Evolutionary conservation across 2,329 filamentous ascomycete species (phyloP).

Genomic region (Microsporum ferrugineum): DNA sequence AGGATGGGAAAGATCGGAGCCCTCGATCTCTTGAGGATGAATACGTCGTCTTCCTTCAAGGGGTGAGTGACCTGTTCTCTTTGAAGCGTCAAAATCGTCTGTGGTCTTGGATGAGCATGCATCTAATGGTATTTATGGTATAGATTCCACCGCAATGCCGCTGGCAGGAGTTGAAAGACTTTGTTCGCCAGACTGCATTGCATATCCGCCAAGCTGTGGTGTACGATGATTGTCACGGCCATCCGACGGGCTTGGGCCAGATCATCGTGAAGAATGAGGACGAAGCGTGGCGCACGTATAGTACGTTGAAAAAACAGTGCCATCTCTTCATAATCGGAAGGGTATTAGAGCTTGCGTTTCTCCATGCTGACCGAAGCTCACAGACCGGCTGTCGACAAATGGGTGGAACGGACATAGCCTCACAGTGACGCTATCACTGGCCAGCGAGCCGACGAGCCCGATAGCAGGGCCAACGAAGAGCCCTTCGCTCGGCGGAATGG

Average conservation of each 20-base stretch:
- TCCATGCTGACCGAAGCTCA: background rate
- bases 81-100: background rate
- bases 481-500: slow-evolving; percentile 20
- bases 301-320: slow-evolving; percentile 16
- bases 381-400: slow-evolving; percentile 32
- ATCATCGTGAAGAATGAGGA: slow-evolving; percentile 37
- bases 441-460: slow-evolving; percentile 30
- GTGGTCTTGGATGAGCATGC: background rate
- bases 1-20: slow-evolving; percentile 21
- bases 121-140: slow-evolving; percentile 8
- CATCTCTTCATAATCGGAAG: background rate
- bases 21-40: slow-evolving; percentile 30
- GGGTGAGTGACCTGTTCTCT: slow-evolving; percentile 22
- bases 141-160: slow-evolving; percentile 35
- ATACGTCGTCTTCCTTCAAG: slow-evolving; percentile 36
- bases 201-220: slow-evolving; percentile 37
- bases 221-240: slow-evolving; percentile 33
- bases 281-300: slow-evolving; percentile 35
- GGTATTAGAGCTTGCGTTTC: background rate
- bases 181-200: slow-evolving; percentile 34
- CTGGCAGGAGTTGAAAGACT: slow-evolving; percentile 36
- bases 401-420: slow-evolving; percentile 36
- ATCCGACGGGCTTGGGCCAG: slow-evolving; percentile 33
- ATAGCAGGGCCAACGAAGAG: slow-evolving; percentile 35
- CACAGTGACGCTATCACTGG: slow-evolving; percentile 32